Conservation (phyloP, 306 rosid genomes). For the Rubus idaeus region DNA sequence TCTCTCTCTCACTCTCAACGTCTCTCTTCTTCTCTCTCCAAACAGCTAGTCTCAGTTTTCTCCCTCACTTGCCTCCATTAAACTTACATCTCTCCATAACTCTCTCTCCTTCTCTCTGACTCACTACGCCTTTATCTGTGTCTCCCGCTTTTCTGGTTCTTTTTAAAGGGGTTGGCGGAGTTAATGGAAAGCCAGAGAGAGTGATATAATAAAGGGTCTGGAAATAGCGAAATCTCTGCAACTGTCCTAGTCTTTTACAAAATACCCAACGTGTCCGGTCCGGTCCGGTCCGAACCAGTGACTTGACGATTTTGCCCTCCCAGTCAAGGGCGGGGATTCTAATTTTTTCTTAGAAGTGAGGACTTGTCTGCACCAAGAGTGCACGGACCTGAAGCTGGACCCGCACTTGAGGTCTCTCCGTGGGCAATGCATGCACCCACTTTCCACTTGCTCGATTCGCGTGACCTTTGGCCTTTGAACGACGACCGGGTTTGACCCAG, state of each 20-base stretch:
- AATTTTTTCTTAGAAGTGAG: background rate
- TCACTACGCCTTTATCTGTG: constrained; percentile 25
- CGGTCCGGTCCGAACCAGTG: background rate
- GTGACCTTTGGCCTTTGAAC: constrained; percentile 31
- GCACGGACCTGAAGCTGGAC: constrained; percentile 23
- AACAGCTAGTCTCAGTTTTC: background rate
- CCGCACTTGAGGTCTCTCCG: constrained; percentile 51
- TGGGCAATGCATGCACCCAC: constrained; percentile 70
- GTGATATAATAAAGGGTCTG: no score
- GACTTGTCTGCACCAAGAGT: constrained; percentile 20
- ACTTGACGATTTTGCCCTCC: constrained; percentile 4
- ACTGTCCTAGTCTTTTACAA: background rate
- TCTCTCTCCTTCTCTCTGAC: constrained; percentile 13
- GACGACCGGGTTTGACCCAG: constrained; percentile 33
- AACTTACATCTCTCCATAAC: constrained; percentile 19
- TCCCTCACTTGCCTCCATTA: background rate
- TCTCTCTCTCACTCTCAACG: background rate
- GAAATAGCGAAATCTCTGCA: background rate
- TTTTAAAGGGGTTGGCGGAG: constrained; percentile 50
- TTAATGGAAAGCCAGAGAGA: constrained; percentile 4
- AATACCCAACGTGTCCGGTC: constrained; percentile 14
- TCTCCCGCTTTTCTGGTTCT: constrained; percentile 83
- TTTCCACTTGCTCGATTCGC: constrained; percentile 32
- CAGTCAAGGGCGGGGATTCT: constrained; percentile 6
- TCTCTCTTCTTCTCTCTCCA: background rate